Percentiles rank a stretch among this genome's conserved stretches.
phyloP scores from a whole-genome alignment of 768 basidiomycete species.

The Kwoniella europaea region DNA sequence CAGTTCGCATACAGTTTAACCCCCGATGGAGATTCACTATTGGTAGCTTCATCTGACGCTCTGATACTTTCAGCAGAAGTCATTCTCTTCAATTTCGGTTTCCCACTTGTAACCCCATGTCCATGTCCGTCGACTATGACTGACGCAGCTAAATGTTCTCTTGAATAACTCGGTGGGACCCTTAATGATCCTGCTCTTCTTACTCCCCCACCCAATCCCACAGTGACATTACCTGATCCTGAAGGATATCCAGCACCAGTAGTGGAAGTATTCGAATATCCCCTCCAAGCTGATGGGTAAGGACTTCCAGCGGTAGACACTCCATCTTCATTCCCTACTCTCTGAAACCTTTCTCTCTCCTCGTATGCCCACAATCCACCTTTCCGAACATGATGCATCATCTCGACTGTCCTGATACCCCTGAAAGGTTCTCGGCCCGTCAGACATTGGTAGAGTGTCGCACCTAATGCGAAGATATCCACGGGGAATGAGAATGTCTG shows the following conservation, averaged over 20 bases:
- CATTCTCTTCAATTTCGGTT: constrained; percentile 39
- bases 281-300: constrained; percentile 42
- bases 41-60: constrained; percentile 34
- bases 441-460: constrained; percentile 58
- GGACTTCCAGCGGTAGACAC: constrained; percentile 30
- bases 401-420: constrained; percentile 55
- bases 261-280: constrained; percentile 4
- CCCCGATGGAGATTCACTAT: constrained; percentile 30
- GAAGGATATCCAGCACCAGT: constrained; percentile 21
- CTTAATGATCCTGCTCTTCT: constrained; percentile 45
- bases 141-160: constrained; percentile 11
- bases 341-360: constrained; percentile 50
- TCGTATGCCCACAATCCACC: constrained; percentile 60
- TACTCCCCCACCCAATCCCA: constrained; percentile 25
- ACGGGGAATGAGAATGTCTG: constrained; percentile 58
- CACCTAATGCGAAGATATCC: constrained; percentile 61
- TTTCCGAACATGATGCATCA: constrained; percentile 57
- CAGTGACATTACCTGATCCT: neutral
- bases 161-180: constrained; percentile 19
- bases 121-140: constrained; percentile 8
- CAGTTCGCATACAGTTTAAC: constrained; percentile 41
- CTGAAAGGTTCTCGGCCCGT: constrained; percentile 60
- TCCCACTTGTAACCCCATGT: neutral
- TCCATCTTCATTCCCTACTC: constrained; percentile 34
- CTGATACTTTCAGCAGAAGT: constrained; percentile 42